Evolutionary conservation across 176 grass and related monocot genomes (phyloP).

Genomic region (Carex myosuroides): DNA sequence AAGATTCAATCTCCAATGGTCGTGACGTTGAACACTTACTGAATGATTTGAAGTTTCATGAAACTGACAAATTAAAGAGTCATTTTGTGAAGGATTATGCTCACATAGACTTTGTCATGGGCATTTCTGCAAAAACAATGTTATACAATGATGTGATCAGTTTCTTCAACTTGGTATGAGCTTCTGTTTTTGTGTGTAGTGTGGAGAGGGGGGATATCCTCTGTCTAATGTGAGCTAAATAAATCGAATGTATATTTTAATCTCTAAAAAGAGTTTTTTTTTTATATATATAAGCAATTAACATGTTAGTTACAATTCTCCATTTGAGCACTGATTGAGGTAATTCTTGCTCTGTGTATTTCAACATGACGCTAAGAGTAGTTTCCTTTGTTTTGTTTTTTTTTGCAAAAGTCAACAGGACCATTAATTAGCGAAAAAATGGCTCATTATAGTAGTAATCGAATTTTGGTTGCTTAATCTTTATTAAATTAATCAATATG

Average conservation of each 20-base stretch:
- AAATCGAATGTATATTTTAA: neutral
- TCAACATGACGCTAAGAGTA: too few species aligned
- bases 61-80: slow-evolving; percentile 32
- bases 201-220: neutral
- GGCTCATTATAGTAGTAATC: neutral
- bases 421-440: too few species aligned
- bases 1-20: slow-evolving; percentile 45
- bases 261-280: neutral
- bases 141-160: slow-evolving; percentile 46
- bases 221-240: neutral
- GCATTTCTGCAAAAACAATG: slow-evolving; percentile 41
- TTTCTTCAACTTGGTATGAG: slow-evolving; percentile 29
- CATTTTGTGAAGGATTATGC: slow-evolving; percentile 52
- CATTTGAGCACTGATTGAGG: too few species aligned
- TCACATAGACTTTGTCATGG: slow-evolving; percentile 66
- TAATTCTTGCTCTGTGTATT: too few species aligned
- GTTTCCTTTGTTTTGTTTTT: neutral
- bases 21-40: slow-evolving; percentile 41
- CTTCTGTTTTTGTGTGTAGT: neutral
- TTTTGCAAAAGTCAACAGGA: neutral
- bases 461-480: neutral
- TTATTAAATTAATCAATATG: neutral
- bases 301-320: neutral
- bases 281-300: neutral
- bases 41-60: slow-evolving; percentile 39